Evolutionary conservation across 1,139 yeast species (phyloP).

Genomic region (Kodamaea anthophila): DNA sequence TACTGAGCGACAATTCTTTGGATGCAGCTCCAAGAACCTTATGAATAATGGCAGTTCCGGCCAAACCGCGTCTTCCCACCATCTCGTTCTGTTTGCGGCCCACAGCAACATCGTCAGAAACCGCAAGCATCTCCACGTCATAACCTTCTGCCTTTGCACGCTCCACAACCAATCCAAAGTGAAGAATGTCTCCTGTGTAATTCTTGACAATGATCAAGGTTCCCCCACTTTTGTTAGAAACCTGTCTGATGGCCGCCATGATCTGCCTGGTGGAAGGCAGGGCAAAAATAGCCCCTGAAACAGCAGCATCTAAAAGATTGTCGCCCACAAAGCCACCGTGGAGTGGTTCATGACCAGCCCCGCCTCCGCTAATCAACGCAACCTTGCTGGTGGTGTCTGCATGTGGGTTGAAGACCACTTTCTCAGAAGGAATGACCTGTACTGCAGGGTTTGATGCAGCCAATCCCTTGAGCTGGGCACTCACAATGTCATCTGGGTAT

Average conservation of each 20-base stretch:
- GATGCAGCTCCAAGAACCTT: slow-evolving; percentile 73
- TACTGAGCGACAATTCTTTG: slow-evolving; percentile 32
- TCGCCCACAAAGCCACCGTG: slow-evolving; percentile 89
- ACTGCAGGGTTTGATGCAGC: slow-evolving; percentile 64
- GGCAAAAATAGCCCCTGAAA: slow-evolving; percentile 83
- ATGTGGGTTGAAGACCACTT: slow-evolving; percentile 50
- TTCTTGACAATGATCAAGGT: slow-evolving; percentile 76
- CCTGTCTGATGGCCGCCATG: slow-evolving; percentile 61
- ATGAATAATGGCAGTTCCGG: slow-evolving; percentile 85
- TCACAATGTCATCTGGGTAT: slow-evolving; percentile 52
- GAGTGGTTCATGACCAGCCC: slow-evolving; percentile 92
- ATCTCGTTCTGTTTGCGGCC: slow-evolving; percentile 80
- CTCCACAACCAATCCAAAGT: slow-evolving; percentile 88
- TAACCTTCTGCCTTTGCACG: slow-evolving; percentile 75
- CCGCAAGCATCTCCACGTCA: slow-evolving; percentile 62
- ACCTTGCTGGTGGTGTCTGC: slow-evolving; percentile 45
- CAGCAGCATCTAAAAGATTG: slow-evolving; percentile 80
- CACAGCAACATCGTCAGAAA: slow-evolving; percentile 90
- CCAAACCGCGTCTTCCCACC: slow-evolving; percentile 91
- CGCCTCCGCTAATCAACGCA: slow-evolving; percentile 82
- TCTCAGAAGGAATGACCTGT: slow-evolving; percentile 58
- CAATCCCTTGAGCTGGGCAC: slow-evolving; percentile 60
- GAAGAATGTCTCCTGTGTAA: slow-evolving; percentile 90
- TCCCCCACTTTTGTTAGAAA: slow-evolving; percentile 52
- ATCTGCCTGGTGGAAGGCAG: slow-evolving; percentile 90